A percentile compares a stretch with the other conserved stretches of the same genome.
phyloP scores from a whole-genome alignment of 805 yeast genomes.

The Suhomyces pyralidae region DNA sequence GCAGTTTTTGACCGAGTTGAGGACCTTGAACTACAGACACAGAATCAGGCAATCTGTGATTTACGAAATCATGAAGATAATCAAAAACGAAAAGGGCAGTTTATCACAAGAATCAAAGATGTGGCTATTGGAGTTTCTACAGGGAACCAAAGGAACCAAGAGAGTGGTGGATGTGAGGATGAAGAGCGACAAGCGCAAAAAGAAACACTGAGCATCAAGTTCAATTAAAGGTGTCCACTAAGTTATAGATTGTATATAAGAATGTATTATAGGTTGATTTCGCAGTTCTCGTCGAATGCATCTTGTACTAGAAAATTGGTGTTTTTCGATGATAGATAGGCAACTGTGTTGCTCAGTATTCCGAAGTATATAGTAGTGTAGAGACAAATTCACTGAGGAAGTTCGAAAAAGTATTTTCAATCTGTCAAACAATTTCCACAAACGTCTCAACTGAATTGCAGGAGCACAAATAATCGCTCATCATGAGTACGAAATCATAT shows the following conservation, averaged over 20 bases:
- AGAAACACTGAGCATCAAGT: not conserved
- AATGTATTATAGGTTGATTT: not conserved
- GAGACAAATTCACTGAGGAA: too few species aligned
- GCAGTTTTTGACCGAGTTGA: constrained; percentile 15
- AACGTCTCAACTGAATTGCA: too few species aligned
- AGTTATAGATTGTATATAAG: not conserved
- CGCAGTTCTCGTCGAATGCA: too few species aligned
- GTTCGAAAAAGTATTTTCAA: too few species aligned
- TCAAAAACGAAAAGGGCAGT: constrained; percentile 1
- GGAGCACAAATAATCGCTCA: not conserved
- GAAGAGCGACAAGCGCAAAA: not conserved
- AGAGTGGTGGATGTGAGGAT: constrained; percentile 3
- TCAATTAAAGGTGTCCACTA: not conserved
- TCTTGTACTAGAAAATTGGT: too few species aligned
- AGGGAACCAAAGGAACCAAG: constrained; percentile 1
- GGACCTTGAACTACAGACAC: constrained; percentile 18
- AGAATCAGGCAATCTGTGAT: constrained; percentile 13
- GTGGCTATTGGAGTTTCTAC: constrained; percentile 4
- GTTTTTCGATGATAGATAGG: too few species aligned
- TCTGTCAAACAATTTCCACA: too few species aligned
- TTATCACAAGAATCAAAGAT: not conserved
- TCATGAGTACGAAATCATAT: constrained; percentile 29
- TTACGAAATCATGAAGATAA: constrained; percentile 12
- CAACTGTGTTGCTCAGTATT: too few species aligned
- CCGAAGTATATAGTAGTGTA: too few species aligned